Percentiles rank a stretch among this genome's conserved stretches.
phyloP scores from a whole-genome alignment of 805 yeast species.

The Ascoidea rubescens region DNA sequence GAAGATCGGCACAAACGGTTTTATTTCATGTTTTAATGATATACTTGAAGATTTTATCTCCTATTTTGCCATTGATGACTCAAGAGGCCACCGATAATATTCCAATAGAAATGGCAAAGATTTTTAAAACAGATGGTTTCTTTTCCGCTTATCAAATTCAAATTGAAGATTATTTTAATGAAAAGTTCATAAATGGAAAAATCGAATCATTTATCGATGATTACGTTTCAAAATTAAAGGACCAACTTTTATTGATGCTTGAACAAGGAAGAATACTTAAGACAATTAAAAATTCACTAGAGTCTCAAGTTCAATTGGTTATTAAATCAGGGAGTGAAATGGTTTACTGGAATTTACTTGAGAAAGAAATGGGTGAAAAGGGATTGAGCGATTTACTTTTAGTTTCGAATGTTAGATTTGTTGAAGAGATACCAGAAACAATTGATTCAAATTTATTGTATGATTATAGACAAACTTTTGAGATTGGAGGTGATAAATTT shows the following conservation, averaged over 20 bases:
- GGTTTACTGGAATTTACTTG: background rate
- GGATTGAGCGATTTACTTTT: slow-evolving; percentile 34
- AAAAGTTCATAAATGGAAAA: slow-evolving; percentile 19
- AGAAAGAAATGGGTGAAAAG: background rate
- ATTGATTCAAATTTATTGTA: slow-evolving; percentile 8
- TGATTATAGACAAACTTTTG: slow-evolving; percentile 18
- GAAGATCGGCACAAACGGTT: slow-evolving; percentile 45
- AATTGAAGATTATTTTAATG: slow-evolving; percentile 13
- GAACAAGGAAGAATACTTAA: slow-evolving; percentile 45
- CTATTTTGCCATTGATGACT: slow-evolving; percentile 69
- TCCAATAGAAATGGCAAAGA: slow-evolving; percentile 15
- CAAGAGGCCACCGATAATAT: slow-evolving; percentile 78
- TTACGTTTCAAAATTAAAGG: slow-evolving; percentile 32
- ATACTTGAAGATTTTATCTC: slow-evolving; percentile 58
- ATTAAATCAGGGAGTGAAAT: slow-evolving; percentile 11
- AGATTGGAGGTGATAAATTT: slow-evolving; percentile 18
- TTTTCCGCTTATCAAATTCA: slow-evolving; percentile 15
- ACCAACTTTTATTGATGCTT: slow-evolving; percentile 32
- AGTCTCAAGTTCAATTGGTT: slow-evolving; percentile 31
- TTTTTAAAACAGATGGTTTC: background rate
- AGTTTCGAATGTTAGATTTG: slow-evolving; percentile 43
- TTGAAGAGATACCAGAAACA: slow-evolving; percentile 8
- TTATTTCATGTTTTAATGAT: slow-evolving; percentile 42
- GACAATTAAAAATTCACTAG: slow-evolving; percentile 43
- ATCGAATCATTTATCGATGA: slow-evolving; percentile 29